Evolutionary conservation across 768 basidiomycete genomes (phyloP).

Genomic region (Fomitopsis pulvina): DNA sequence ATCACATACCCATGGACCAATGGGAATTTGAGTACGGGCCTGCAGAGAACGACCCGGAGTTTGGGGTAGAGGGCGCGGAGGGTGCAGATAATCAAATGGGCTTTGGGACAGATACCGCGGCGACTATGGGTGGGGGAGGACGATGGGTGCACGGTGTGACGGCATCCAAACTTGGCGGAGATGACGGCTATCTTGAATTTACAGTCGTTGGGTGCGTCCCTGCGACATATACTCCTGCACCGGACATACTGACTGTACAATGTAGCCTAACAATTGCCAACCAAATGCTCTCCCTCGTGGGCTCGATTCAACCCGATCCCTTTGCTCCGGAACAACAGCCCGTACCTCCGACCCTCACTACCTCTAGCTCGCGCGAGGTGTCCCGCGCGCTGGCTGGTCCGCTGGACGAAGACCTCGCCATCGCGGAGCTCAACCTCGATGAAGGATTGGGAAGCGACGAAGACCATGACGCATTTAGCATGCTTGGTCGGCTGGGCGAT

Average conservation of each 20-base stretch:
- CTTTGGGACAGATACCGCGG: constrained; percentile 15
- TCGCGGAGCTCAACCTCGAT: constrained; percentile 16
- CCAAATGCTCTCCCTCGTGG: constrained; percentile 86
- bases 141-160: constrained; percentile 76
- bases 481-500: constrained; percentile 25
- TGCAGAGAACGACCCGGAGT: constrained; percentile 75
- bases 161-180: constrained; percentile 61
- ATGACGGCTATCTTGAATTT: constrained; percentile 64
- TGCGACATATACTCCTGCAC: neutral
- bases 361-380: constrained; percentile 11
- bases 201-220: constrained; percentile 78
- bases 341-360: constrained; percentile 17
- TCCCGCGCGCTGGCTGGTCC: constrained; percentile 14
- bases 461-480: constrained; percentile 25
- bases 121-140: constrained; percentile 44
- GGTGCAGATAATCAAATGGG: constrained; percentile 21
- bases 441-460: constrained; percentile 24
- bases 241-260: neutral
- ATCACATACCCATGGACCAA: constrained; percentile 75
- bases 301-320: constrained; percentile 73
- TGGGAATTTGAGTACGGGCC: constrained; percentile 88
- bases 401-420: constrained; percentile 1
- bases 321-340: constrained; percentile 57
- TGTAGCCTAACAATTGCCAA: constrained; percentile 81
- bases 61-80: constrained; percentile 30